These are phyloP conservation scores for Epichloe uncinata DNA, from an alignment of 2,329 filamentous ascomycete genomes.

Conservation along the genomic window DNA sequence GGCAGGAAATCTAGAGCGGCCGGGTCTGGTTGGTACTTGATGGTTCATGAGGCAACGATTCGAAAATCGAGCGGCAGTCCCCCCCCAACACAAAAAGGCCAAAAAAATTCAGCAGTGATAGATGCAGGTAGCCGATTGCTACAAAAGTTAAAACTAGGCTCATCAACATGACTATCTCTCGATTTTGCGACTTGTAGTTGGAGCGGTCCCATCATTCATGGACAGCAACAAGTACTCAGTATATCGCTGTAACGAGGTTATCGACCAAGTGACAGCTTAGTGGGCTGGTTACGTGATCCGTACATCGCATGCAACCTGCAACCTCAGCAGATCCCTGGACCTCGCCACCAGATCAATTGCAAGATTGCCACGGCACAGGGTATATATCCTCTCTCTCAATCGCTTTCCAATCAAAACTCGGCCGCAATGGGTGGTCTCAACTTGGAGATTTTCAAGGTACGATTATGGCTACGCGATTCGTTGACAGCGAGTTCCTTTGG, in stretches of 20 bases:
- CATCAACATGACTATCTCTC: background rate
- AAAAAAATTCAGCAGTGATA: background rate
- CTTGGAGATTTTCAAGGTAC: conserved; percentile 88
- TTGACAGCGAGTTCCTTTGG: background rate
- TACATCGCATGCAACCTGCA: background rate
- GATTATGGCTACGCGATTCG: conserved; percentile 3
- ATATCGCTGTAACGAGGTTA: conserved; percentile 12
- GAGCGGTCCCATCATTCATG: background rate
- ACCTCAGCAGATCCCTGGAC: background rate
- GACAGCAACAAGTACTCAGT: background rate
- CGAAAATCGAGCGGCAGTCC: background rate
- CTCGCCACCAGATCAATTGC: background rate
- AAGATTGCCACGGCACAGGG: background rate
- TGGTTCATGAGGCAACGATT: background rate
- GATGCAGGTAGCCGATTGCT: background rate
- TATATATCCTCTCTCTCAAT: too few relatives aligned
- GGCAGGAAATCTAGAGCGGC: background rate
- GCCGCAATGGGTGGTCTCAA: conserved; percentile 63
- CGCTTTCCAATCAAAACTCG: conserved; percentile 11
- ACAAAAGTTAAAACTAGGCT: background rate
- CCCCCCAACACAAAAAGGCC: background rate
- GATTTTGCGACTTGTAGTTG: background rate
- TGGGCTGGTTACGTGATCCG: background rate
- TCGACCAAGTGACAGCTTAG: background rate
- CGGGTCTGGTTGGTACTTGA: background rate